Percentiles rank a stretch among this genome's conserved stretches.
These are phyloP conservation scores for Nevesoporus exiguus DNA, from an alignment of 768 basidiomycete genomes.

Conservation along the genomic window DNA sequence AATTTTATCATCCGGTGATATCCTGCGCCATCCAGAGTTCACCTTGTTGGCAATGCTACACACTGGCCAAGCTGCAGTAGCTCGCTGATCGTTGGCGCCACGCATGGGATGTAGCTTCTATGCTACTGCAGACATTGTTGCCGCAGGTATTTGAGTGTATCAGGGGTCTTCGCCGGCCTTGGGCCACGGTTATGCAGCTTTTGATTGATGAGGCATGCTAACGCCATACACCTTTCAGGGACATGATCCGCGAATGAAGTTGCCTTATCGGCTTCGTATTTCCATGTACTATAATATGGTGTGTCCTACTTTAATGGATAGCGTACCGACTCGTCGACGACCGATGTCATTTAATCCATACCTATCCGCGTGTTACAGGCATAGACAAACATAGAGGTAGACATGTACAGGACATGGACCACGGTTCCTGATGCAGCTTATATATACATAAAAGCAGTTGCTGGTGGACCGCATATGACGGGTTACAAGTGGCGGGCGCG, in stretches of 20 bases:
- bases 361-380: neutral
- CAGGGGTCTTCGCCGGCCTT: neutral
- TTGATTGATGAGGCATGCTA: constrained; percentile 4
- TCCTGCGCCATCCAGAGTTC: constrained; percentile 15
- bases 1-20: too few species aligned
- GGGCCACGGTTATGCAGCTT: neutral
- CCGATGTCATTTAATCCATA: neutral
- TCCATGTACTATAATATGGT: neutral
- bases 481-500: too few species aligned
- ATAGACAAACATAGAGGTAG: too few species aligned
- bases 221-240: constrained; percentile 23
- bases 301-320: neutral
- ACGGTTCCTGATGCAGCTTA: too few species aligned
- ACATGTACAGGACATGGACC: too few species aligned
- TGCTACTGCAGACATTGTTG: neutral
- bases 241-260: constrained; percentile 34
- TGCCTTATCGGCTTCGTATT: neutral
- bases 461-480: too few species aligned
- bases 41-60: neutral
- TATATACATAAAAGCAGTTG: too few species aligned
- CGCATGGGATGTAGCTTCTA: too few species aligned
- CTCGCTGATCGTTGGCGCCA: too few species aligned
- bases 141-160: constrained; percentile 13
- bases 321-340: neutral
- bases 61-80: too few species aligned